Conservation (phyloP, 306 rosid genomes). For the Sicyos edulis region DNA sequence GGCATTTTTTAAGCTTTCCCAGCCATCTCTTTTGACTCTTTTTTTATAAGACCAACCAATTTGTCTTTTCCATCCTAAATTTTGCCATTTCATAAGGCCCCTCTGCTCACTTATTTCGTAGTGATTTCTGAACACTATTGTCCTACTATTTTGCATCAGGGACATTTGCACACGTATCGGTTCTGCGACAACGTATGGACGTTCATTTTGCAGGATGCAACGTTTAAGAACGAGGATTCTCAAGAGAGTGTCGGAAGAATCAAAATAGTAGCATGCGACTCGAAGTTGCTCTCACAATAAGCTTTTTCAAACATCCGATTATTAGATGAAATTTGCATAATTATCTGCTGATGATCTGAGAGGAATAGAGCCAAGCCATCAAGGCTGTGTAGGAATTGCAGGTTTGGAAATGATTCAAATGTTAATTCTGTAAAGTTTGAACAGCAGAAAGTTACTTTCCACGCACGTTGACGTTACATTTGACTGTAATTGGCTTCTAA, state of each 20-base stretch:
- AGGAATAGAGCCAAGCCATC: neutral
- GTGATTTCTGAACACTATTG: neutral
- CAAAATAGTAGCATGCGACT: constrained; percentile 94
- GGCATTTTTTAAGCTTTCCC: neutral
- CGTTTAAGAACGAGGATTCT: constrained; percentile 59
- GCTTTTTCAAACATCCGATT: neutral
- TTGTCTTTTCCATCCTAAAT: no score
- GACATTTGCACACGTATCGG: constrained; percentile 94
- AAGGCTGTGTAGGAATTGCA: neutral
- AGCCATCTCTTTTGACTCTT: neutral
- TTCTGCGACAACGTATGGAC: constrained; percentile 98
- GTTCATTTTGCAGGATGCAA: constrained; percentile 69
- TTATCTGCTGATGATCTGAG: neutral
- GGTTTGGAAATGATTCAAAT: constrained; percentile 1
- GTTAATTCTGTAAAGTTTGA: neutral
- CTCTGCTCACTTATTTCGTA: neutral
- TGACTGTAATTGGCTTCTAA: neutral
- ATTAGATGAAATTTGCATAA: neutral
- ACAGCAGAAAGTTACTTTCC: neutral
- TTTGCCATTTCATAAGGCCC: neutral
- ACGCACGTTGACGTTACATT: constrained; percentile 8
- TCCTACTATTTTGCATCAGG: constrained; percentile 35
- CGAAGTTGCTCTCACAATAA: constrained; percentile 78
- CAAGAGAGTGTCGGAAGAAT: constrained; percentile 59
- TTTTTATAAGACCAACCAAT: neutral